Base-by-base conservation (phyloP, 495 filamentous ascomycete genomes). In the Penicillium canariense region DNA sequence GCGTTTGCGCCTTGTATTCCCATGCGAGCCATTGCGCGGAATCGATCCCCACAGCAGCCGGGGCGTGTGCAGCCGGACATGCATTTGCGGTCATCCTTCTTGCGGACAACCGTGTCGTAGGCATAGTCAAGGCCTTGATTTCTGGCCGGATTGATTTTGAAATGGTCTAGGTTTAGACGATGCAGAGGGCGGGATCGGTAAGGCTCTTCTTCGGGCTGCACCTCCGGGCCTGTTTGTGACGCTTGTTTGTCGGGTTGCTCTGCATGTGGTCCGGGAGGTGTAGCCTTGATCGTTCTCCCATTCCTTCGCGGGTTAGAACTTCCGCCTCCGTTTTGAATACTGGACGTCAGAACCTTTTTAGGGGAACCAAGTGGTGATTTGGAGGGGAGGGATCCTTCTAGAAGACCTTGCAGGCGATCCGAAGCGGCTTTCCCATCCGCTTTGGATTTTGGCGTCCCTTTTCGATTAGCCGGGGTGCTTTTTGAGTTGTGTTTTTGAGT, bases 41-140 rank as follows among this genome's bases (percentile, higher is more conserved):
- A 91, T 15, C 78, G 75, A 30, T 76, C 78, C 38, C 91, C 91
- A 63, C 91, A 96, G 71, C 91, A 96, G 22, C 81, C 76, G 1
- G 84, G 76, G 31, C 86, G 81, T 5, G 83, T 87, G 66, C 94
- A 98, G 4, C 90, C 89, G n/a, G 79, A 74, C 7, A 96, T 73
- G 59, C 85, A 88, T 52, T 84, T 84, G n/a, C 90, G 86, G 20
- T 86, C 83, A 15, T 87, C 80, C 59, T 77, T 86, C 30, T 77
- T 83, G 45, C 94, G 87, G 40, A 96, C 81, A 14, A 89, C 84
- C 53, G 90, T 85, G 12, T 76, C 71, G 66, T 84, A 97, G 8
- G 91, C 89, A 60, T 83, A 90, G 38, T 84, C 79, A 47, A 84
- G 72, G 23, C 90, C 90, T 48, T 88, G 75, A 63, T 92, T 96